Evolutionary conservation across 2,329 filamentous ascomycete genomes (phyloP).

Genomic region (Epichloe gansuensis): DNA sequence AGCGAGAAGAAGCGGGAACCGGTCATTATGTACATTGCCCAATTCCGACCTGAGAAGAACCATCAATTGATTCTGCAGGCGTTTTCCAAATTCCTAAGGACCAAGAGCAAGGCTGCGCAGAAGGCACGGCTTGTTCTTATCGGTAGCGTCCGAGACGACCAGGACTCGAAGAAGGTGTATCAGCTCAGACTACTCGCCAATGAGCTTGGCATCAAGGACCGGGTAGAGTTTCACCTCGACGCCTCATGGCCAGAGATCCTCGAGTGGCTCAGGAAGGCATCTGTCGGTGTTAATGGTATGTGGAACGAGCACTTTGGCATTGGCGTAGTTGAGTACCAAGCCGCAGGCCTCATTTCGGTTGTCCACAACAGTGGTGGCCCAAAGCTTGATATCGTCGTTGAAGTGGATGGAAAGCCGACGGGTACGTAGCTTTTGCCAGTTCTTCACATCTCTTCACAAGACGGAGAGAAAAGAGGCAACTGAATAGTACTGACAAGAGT

Average conservation of each 20-base stretch:
- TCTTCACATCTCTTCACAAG: background rate
- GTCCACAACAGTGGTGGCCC: slow-evolving; percentile 91
- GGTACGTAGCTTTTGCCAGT: slow-evolving; percentile 33
- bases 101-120: slow-evolving; percentile 33
- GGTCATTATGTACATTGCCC: slow-evolving; percentile 80
- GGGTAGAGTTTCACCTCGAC: slow-evolving; percentile 79
- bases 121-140: slow-evolving; percentile 65
- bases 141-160: slow-evolving; percentile 79
- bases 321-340: slow-evolving; percentile 95
- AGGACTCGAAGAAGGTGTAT: slow-evolving; percentile 74
- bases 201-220: slow-evolving; percentile 72
- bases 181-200: slow-evolving; percentile 75
- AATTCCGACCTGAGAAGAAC: slow-evolving; percentile 96
- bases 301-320: slow-evolving; percentile 99
- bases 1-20: slow-evolving; percentile 59
- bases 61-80: slow-evolving; percentile 76
- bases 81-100: slow-evolving; percentile 63
- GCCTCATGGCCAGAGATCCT: slow-evolving; percentile 81
- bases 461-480: background rate
- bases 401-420: slow-evolving; percentile 64
- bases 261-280: slow-evolving; percentile 61
- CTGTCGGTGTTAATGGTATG: slow-evolving; percentile 92
- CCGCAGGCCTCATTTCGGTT: slow-evolving; percentile 81
- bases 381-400: slow-evolving; percentile 81
- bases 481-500: background rate